A percentile compares a stretch with the other conserved stretches of the same genome.
phyloP scores from a whole-genome alignment of 164 flowering plant species.

The Vitis riparia region DNA sequence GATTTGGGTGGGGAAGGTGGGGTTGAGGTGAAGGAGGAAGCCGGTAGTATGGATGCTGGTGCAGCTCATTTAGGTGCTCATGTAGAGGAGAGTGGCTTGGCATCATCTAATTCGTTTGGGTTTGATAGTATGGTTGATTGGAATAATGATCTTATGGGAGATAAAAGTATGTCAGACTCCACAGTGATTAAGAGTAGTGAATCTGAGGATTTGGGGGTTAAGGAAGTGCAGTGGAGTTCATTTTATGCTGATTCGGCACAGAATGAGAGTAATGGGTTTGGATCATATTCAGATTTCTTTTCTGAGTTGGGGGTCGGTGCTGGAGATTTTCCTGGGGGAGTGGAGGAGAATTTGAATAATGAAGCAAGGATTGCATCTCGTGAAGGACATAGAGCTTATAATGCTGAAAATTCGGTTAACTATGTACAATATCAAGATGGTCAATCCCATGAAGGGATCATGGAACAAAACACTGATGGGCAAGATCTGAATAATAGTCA shows the following conservation, averaged over 20 bases:
- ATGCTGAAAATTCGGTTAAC: conserved; percentile 18
- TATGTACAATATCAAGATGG: conserved; percentile 24
- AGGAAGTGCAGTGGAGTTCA: conserved; percentile 84
- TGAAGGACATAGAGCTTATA: conserved; percentile 13
- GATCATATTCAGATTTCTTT: conserved; percentile 75
- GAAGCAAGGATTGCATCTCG: conserved; percentile 17
- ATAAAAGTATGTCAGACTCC: conserved; percentile 22
- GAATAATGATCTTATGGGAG: conserved; percentile 11
- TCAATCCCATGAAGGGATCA: conserved; percentile 28
- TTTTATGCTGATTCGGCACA: conserved; percentile 47
- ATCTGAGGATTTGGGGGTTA: conserved; percentile 43
- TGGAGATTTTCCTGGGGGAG: conserved; percentile 28
- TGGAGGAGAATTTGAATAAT: conserved; percentile 13
- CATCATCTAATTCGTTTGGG: conserved; percentile 26
- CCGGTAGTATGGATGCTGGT: conserved; percentile 1
- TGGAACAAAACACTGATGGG: conserved; percentile 22
- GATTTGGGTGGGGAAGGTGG: conserved; percentile 14
- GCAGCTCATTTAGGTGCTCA: neutral
- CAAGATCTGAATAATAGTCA: conserved; percentile 50
- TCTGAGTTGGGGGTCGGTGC: conserved; percentile 33
- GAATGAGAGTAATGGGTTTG: conserved; percentile 42
- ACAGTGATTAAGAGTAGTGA: conserved; percentile 20
- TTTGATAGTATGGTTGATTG: conserved; percentile 19
- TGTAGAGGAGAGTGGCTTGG: conserved; percentile 21
- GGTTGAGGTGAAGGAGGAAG: neutral